Evolutionary conservation across 768 basidiomycete species (phyloP).

Genomic region (Russula griseocarnosa): DNA sequence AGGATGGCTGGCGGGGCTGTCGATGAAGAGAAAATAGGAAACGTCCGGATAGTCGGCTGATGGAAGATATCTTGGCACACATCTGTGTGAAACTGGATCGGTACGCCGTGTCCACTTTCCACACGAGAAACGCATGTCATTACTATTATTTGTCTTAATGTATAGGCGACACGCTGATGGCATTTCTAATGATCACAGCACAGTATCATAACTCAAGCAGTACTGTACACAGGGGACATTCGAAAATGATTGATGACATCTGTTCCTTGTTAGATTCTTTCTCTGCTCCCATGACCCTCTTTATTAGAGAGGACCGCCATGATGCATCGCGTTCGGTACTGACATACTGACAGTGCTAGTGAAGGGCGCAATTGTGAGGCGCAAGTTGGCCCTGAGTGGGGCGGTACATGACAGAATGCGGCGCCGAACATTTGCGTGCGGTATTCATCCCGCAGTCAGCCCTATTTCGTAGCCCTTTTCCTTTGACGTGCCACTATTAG

Average conservation of each 20-base stretch:
- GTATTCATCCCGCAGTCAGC: no score
- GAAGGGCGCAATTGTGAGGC: no score
- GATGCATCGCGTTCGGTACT: no score
- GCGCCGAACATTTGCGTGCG: no score
- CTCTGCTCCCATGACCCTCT: no score
- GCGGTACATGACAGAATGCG: no score
- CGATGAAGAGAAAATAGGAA: constrained; percentile 49
- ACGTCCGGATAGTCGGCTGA: constrained; percentile 40
- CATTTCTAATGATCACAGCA: not conserved
- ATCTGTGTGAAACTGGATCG: not conserved
- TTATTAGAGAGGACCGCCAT: no score
- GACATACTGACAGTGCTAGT: no score
- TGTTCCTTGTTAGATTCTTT: not conserved
- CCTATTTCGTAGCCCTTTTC: no score
- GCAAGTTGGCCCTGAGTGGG: no score
- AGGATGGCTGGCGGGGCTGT: constrained; percentile 31
- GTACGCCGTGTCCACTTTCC: not conserved
- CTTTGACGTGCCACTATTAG: no score
- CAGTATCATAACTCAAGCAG: not conserved
- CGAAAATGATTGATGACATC: no score
- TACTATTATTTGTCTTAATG: not conserved
- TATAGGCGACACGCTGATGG: not conserved
- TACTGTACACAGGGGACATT: not conserved
- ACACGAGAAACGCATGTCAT: not conserved
- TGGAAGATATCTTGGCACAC: constrained; percentile 11